phyloP scores from a whole-genome alignment of 495 filamentous ascomycete species.

The Penicillium argentinense region DNA sequence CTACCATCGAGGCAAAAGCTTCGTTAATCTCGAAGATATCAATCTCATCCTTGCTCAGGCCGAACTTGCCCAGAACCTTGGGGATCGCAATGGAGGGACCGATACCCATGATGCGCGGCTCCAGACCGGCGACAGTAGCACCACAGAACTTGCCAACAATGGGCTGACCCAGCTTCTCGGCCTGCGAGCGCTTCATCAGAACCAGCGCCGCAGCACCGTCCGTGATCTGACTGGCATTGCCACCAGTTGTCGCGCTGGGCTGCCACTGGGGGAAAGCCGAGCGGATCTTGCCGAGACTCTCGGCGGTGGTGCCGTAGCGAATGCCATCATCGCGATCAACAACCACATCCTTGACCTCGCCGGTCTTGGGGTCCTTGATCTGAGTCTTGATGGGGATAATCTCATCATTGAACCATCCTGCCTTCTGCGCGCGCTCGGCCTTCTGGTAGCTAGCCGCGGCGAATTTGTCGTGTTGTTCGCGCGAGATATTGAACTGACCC shows the following conservation, averaged over 20 bases:
- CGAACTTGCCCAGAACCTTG: conserved; percentile 81
- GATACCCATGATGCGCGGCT: conserved; percentile 96
- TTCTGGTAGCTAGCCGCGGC: conserved; percentile 82
- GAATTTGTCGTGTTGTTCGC: conserved; percentile 76
- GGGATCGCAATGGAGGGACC: conserved; percentile 90
- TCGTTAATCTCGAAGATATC: conserved; percentile 95
- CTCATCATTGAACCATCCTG: conserved; percentile 88
- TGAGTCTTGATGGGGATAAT: conserved; percentile 81
- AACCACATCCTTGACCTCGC: conserved; percentile 71
- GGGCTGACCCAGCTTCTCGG: conserved; percentile 78
- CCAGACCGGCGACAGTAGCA: conserved; percentile 81
- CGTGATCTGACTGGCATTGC: conserved; percentile 91
- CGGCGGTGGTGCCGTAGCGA: conserved; percentile 83
- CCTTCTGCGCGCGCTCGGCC: conserved; percentile 88
- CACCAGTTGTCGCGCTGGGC: conserved; percentile 81
- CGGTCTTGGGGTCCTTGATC: conserved; percentile 79
- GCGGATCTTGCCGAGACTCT: conserved; percentile 78
- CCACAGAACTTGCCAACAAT: conserved; percentile 91
- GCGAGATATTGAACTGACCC: conserved; percentile 76
- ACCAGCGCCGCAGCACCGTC: conserved; percentile 90
- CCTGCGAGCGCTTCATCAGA: conserved; percentile 89
- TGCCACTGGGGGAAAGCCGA: conserved; percentile 87
- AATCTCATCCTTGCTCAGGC: conserved; percentile 73
- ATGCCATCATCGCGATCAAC: conserved; percentile 88
- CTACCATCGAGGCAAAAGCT: conserved; percentile 92